Evolutionary conservation across 345 rosid species (phyloP), one percentile per base, ranked within the genome.

Genomic region (Aegle marmelos): DNA sequence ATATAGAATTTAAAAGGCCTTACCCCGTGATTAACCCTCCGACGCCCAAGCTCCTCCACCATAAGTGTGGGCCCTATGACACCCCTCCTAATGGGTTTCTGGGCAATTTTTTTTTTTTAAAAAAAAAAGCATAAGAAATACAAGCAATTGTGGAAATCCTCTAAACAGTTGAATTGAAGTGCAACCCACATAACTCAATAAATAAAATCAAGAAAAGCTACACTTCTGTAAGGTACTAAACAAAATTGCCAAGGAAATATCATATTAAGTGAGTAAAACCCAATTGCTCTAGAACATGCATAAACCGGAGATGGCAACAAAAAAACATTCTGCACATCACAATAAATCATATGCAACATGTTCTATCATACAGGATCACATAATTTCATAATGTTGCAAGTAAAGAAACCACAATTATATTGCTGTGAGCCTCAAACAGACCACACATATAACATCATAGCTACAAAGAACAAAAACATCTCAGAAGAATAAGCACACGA

Each of bases 21-120:
- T 83, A 93, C 99, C 91, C 91, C 92, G 37, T 62, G 78, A 76
- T 85, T 84, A 80, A 93, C 86, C 83, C 73, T 88, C 68, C 87
- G 92, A 68, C 91, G 94, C 63, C 98, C 99, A 41, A 88, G 83
- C 84, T 95, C 98, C 87, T 92, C 97, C 81, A 95, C 88, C 88
- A 86, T 87, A 61, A 93, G 82, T 36, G 93, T 81, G 13, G 90
- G 99, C 70, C 98, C 94, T 71, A 89, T 85, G 6, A 90, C 92
- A 78, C 99, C 98, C 79, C 80, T 91, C 86, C 97, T 86, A 79
- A 95, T 91, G 77, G 98, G 97, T 84, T 68, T 84, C 98, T 95
- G 87, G 56, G 79, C 65, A 75, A 74, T 66, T 8, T n/a, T n/a
- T n/a, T n/a, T n/a, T n/a, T n/a, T n/a, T n/a, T n/a, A 57, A 36